These are phyloP conservation scores for Nannizzia gypsea DNA, from an alignment of 2,329 filamentous ascomycete genomes.

Conservation along the genomic window DNA sequence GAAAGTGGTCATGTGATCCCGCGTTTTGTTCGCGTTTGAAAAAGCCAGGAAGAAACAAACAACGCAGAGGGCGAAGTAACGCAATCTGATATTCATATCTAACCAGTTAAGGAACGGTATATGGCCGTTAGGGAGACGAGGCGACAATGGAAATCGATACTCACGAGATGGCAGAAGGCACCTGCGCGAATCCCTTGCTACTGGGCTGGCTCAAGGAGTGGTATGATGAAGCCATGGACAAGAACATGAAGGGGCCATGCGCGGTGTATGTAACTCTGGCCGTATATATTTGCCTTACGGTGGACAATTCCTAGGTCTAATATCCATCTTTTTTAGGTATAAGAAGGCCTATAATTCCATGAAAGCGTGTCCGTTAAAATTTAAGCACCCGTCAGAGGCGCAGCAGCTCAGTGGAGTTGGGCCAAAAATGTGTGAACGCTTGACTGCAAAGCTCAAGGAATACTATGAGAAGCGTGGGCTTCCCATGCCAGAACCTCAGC, in stretches of 20 bases:
- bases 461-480: slow-evolving; percentile 57
- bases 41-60: too few relatives aligned
- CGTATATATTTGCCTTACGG: neutral
- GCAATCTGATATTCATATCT: too few relatives aligned
- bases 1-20: slow-evolving; percentile 1
- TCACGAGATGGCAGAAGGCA: slow-evolving; percentile 19
- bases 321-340: slow-evolving; percentile 41
- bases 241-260: slow-evolving; percentile 56
- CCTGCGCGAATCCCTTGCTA: slow-evolving; percentile 57
- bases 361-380: slow-evolving; percentile 58
- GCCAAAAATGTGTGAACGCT: slow-evolving; percentile 55
- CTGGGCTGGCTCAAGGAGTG: slow-evolving; percentile 66
- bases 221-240: slow-evolving; percentile 57
- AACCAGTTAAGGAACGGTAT: too few relatives aligned
- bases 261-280: slow-evolving; percentile 22
- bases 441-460: slow-evolving; percentile 46
- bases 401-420: slow-evolving; percentile 64
- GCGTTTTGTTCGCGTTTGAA: neutral
- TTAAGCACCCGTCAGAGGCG: slow-evolving; percentile 61
- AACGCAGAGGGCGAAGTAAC: too few relatives aligned
- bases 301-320: neutral
- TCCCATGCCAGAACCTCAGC: slow-evolving; percentile 52
- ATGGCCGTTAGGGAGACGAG: too few relatives aligned
- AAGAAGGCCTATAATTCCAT: slow-evolving; percentile 66
- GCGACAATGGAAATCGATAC: too few relatives aligned